A percentile compares a stretch with the other conserved stretches of the same genome.
Evolutionary conservation across 2,329 filamentous ascomycete species (phyloP).

Genomic region (Aspergillus sp.): DNA sequence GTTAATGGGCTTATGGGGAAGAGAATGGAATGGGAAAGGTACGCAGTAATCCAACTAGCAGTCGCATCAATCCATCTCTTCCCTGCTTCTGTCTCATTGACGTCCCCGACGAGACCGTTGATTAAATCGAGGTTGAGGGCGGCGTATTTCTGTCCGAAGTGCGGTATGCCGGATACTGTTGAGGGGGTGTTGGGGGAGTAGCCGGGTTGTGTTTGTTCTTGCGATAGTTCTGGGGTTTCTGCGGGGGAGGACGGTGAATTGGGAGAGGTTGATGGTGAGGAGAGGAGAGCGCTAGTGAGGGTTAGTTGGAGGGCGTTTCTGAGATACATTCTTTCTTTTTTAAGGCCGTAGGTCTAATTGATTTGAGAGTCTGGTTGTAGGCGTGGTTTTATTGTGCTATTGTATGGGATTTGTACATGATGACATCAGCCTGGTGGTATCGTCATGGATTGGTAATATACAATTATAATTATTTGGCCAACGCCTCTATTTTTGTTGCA

Average conservation of each 20-base stretch:
- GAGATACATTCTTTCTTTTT: background rate
- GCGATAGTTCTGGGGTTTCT: too few species aligned
- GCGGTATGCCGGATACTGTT: background rate
- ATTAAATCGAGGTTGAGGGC: background rate
- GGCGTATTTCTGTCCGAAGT: background rate
- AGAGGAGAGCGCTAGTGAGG: background rate
- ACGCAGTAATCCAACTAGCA: background rate
- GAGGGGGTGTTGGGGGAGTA: background rate
- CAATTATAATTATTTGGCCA: too few species aligned
- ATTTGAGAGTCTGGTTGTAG: too few species aligned
- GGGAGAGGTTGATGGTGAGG: background rate
- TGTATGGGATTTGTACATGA: too few species aligned
- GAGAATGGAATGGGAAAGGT: background rate
- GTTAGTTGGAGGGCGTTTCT: background rate
- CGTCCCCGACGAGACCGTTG: background rate
- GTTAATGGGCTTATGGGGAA: background rate
- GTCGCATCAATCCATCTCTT: background rate
- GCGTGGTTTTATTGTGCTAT: too few species aligned
- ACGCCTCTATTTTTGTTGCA: too few species aligned
- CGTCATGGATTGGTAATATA: too few species aligned
- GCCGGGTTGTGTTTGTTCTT: background rate
- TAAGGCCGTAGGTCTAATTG: too few species aligned
- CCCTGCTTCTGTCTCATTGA: background rate
- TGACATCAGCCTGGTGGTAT: too few species aligned
- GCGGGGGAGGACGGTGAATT: background rate